Percentiles rank a stretch among this genome's conserved stretches.
phyloP scores from a whole-genome alignment of 208 protist genomes.

The Angomonas desouzai region DNA sequence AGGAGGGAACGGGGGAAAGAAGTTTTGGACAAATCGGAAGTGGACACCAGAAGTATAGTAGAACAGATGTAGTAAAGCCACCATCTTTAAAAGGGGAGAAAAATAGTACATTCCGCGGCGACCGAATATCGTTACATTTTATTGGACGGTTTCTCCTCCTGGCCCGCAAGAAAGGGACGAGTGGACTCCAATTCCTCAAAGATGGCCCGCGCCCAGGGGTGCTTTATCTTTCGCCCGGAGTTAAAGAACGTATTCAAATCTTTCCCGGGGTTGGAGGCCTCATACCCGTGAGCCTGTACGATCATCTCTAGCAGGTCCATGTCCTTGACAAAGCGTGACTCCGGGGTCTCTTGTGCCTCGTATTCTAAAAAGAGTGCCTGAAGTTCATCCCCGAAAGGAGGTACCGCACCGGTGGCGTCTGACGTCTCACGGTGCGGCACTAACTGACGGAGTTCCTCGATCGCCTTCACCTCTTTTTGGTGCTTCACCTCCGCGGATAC shows the following conservation, averaged over 20 bases:
- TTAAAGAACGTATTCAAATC: slow-evolving; percentile 75
- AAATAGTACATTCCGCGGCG: too few species aligned
- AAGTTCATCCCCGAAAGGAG: slow-evolving; percentile 54
- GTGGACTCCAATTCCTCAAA: slow-evolving; percentile 55
- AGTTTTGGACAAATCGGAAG: too few species aligned
- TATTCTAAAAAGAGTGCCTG: slow-evolving; percentile 80
- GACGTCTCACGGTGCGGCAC: slow-evolving; percentile 13
- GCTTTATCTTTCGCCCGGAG: slow-evolving; percentile 62
- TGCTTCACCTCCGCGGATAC: slow-evolving; percentile 82
- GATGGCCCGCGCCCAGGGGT: slow-evolving; percentile 73
- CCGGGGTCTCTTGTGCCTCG: slow-evolving; percentile 73
- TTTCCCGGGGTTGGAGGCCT: slow-evolving; percentile 55
- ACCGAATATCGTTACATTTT: too few species aligned
- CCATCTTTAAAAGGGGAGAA: too few species aligned
- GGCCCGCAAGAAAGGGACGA: slow-evolving; percentile 21
- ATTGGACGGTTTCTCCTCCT: too few species aligned
- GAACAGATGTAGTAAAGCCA: too few species aligned
- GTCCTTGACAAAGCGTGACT: slow-evolving; percentile 88
- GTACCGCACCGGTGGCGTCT: slow-evolving; percentile 17
- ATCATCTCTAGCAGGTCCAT: slow-evolving; percentile 93
- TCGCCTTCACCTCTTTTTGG: slow-evolving; percentile 51
- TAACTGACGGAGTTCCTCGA: slow-evolving; percentile 42
- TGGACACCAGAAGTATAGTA: too few species aligned
- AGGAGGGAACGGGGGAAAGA: too few species aligned
- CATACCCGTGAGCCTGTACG: slow-evolving; percentile 87